A percentile compares a stretch with the other conserved stretches of the same genome.
phyloP scores from a whole-genome alignment of 345 rosid species.

The Aquilaria malaccensis region DNA sequence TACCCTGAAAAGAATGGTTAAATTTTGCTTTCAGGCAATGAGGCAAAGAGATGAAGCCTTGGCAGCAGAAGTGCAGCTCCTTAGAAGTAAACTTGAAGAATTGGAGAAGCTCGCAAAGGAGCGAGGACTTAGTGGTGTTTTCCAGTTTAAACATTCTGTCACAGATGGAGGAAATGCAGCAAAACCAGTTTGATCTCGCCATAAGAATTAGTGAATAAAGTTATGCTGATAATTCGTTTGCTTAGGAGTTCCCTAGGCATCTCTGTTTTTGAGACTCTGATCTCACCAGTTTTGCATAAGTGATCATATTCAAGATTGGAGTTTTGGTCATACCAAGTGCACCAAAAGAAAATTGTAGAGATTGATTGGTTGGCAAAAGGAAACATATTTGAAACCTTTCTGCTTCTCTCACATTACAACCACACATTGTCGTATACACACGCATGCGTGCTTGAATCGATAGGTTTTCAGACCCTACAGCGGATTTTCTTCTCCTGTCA shows the following conservation, averaged over 20 bases:
- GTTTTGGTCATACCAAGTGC: constrained; percentile 8
- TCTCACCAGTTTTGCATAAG: constrained; percentile 7
- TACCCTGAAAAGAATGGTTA: too few relatives aligned
- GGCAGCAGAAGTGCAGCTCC: constrained; percentile 45
- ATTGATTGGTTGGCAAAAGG: not conserved
- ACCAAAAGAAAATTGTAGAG: not conserved
- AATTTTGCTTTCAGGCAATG: constrained; percentile 36
- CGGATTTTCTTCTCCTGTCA: too few relatives aligned
- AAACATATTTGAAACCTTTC: not conserved
- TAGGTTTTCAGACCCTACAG: too few relatives aligned
- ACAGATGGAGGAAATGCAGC: constrained; percentile 21
- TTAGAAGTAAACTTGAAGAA: constrained; percentile 53
- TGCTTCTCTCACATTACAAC: not conserved
- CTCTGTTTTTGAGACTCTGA: constrained; percentile 6
- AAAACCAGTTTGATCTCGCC: constrained; percentile 29
- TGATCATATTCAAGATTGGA: constrained; percentile 1
- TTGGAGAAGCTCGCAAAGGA: constrained; percentile 67
- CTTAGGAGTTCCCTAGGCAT: constrained; percentile 7
- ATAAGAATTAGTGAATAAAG: constrained; percentile 9
- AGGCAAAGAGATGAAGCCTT: constrained; percentile 57
- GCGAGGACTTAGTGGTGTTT: constrained; percentile 56
- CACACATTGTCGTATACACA: not conserved
- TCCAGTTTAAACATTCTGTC: constrained; percentile 38
- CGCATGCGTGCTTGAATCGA: not conserved
- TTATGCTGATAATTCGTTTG: constrained; percentile 11